Percentiles rank a stretch among this genome's conserved stretches.
Conservation (phyloP, 140 eudicot species). For the Erigeron philadelphicus region DNA sequence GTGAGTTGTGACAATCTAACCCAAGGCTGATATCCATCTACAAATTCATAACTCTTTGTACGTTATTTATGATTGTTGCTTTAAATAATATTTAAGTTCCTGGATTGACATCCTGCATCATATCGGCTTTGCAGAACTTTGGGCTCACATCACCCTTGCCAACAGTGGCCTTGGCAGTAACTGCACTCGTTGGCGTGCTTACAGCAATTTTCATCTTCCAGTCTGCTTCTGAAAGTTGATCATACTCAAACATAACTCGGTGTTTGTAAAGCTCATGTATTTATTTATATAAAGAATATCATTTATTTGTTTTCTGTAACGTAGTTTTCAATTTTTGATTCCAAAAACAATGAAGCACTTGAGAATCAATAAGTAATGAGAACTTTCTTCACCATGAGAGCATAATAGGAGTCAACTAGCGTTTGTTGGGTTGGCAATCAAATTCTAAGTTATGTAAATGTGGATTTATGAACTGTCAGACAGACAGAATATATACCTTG, state of each 20-base stretch:
- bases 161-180: slow-evolving; percentile 87
- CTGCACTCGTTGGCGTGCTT: slow-evolving; percentile 70
- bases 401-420: slow-evolving; percentile 2
- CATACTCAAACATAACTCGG: slow-evolving; percentile 11
- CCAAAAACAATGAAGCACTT: slow-evolving; percentile 20
- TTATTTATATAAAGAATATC: slow-evolving; percentile 14
- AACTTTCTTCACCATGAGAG: slow-evolving; percentile 17
- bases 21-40: slow-evolving; percentile 14
- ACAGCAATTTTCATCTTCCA: slow-evolving; percentile 92
- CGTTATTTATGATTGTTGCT: not conserved
- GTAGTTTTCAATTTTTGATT: slow-evolving; percentile 6
- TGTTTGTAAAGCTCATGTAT: slow-evolving; percentile 24
- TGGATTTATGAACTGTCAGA: slow-evolving; percentile 15
- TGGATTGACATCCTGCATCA: not conserved
- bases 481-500: slow-evolving; percentile 24
- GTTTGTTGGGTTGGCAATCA: slow-evolving; percentile 8
- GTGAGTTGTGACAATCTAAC: not conserved
- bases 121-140: slow-evolving; percentile 57
- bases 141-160: slow-evolving; percentile 87
- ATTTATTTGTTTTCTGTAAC: slow-evolving; percentile 18
- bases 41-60: not conserved
- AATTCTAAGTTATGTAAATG: slow-evolving; percentile 10
- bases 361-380: slow-evolving; percentile 20
- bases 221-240: slow-evolving; percentile 66
- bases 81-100: not conserved